Percentiles rank a stretch among this genome's conserved stretches.
phyloP scores from a whole-genome alignment of 108 stramenopile genomes.

The Pseudonitzschia pungens region DNA sequence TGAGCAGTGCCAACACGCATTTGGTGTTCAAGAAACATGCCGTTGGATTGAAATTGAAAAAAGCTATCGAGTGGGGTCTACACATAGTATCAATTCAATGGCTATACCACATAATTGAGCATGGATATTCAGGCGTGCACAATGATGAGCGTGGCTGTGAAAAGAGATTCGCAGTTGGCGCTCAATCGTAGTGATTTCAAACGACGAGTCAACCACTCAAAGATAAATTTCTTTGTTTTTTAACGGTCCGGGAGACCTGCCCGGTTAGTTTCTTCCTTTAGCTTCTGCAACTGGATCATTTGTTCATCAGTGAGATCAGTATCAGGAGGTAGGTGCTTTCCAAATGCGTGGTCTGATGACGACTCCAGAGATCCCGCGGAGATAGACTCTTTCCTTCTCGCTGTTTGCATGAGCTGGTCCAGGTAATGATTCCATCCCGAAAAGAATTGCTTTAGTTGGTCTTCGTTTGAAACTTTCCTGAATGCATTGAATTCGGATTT shows the following conservation, averaged over 20 bases:
- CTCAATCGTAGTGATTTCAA: not conserved
- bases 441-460: conserved; percentile 59
- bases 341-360: conserved; percentile 36
- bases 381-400: conserved; percentile 39
- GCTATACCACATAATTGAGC: conserved; percentile 60
- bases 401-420: conserved; percentile 57
- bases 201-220: not conserved
- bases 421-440: conserved; percentile 67
- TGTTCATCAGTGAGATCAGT: conserved; percentile 69
- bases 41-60: conserved; percentile 50
- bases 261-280: conserved; percentile 58
- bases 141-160: conserved; percentile 39
- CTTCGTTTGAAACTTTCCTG: conserved; percentile 52
- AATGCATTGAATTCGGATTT: conserved; percentile 77
- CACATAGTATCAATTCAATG: conserved; percentile 73
- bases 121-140: conserved; percentile 48
- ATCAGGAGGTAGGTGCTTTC: conserved; percentile 49
- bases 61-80: conserved; percentile 72
- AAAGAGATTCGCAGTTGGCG: not conserved
- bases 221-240: not conserved
- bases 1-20: conserved; percentile 60
- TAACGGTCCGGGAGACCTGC: conserved; percentile 7
- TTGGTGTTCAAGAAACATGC: conserved; percentile 61
- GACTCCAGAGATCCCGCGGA: conserved; percentile 36
- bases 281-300: conserved; percentile 57